Evolutionary conservation across 108 stramenopile genomes (phyloP).

Genomic region (Cyclostephanos tholiformis): DNA sequence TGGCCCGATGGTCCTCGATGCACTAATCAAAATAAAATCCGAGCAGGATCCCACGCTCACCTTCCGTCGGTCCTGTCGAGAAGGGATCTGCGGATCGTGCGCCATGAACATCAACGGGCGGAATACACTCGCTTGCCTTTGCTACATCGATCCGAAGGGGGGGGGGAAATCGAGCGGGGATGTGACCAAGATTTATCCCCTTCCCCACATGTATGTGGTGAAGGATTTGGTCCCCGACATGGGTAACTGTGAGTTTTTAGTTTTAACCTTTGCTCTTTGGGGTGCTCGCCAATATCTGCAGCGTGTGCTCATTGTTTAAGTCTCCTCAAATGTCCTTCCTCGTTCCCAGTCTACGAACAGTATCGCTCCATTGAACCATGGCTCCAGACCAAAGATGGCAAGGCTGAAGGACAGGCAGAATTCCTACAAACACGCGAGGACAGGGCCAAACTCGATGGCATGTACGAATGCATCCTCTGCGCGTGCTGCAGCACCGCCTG

Average conservation of each 20-base stretch:
- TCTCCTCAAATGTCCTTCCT: background rate
- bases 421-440: slow-evolving; percentile 88
- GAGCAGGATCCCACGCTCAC: slow-evolving; percentile 96
- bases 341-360: slow-evolving; percentile 88
- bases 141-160: slow-evolving; percentile 85
- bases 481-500: slow-evolving; percentile 98
- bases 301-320: background rate
- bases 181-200: slow-evolving; percentile 94
- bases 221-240: slow-evolving; percentile 99
- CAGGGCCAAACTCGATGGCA: slow-evolving; percentile 93
- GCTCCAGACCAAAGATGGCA: slow-evolving; percentile 85
- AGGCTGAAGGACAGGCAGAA: slow-evolving; percentile 85
- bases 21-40: slow-evolving; percentile 96
- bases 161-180: slow-evolving; percentile 48
- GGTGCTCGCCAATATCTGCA: background rate
- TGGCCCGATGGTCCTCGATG: slow-evolving; percentile 98
- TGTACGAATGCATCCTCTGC: slow-evolving; percentile 99
- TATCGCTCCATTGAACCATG: slow-evolving; percentile 97
- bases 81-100: slow-evolving; percentile 98
- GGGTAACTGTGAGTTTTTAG: slow-evolving; percentile 72
- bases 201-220: slow-evolving; percentile 99
- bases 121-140: slow-evolving; percentile 95
- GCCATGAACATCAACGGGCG: slow-evolving; percentile 99
- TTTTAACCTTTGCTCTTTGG: background rate
- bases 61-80: slow-evolving; percentile 97